Conservation (phyloP, 2,329 filamentous ascomycete species). For the Monilinia fructicola region DNA sequence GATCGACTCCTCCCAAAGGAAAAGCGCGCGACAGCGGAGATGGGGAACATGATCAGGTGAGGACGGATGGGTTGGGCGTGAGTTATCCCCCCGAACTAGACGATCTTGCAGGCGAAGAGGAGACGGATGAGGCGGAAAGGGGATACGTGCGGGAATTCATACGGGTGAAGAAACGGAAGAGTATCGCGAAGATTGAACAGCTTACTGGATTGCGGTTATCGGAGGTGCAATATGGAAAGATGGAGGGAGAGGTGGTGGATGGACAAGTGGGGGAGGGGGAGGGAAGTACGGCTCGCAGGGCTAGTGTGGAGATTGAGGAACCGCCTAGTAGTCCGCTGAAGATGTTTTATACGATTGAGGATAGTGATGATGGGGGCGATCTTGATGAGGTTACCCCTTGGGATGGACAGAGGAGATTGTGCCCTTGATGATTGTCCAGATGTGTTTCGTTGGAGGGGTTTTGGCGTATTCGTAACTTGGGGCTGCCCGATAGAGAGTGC, state of each 20-base stretch:
- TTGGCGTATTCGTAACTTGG: background rate
- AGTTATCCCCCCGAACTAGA: background rate
- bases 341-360: conserved; percentile 18
- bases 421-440: background rate
- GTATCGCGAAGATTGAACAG: conserved; percentile 23
- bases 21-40: background rate
- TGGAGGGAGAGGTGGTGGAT: conserved; percentile 19
- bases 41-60: background rate
- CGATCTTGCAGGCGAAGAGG: conserved; percentile 11
- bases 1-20: background rate
- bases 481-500: background rate
- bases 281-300: background rate
- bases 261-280: background rate
- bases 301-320: conserved; percentile 13
- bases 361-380: conserved; percentile 16
- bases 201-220: conserved; percentile 20
- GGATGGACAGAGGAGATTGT: background rate
- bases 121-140: conserved; percentile 17
- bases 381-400: conserved; percentile 11
- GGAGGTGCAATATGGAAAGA: conserved; percentile 23
- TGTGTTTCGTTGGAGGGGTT: background rate
- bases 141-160: conserved; percentile 19
- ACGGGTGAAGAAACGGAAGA: conserved; percentile 21
- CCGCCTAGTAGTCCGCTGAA: conserved; percentile 27
- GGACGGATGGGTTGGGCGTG: background rate